A percentile compares a stretch with the other conserved stretches of the same genome.
phyloP scores from a whole-genome alignment of 352 stramenopile species.

The Phytophthora macrochlamydospora region DNA sequence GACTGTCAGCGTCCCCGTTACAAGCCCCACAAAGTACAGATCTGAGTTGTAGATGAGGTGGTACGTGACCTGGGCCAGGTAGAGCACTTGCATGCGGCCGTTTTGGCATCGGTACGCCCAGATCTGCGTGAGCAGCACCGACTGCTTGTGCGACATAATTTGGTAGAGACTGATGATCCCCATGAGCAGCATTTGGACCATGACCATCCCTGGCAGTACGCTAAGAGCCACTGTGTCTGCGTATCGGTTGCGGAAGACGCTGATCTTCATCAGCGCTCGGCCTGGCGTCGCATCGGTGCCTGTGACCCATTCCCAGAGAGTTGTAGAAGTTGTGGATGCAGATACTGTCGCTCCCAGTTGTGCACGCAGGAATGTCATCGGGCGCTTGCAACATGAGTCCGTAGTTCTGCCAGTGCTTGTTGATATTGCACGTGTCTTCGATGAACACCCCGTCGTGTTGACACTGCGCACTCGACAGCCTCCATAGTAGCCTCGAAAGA shows the following conservation, averaged over 20 bases:
- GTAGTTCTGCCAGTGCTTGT: constrained; percentile 25
- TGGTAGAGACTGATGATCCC: constrained; percentile 29
- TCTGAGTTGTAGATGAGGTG: constrained; percentile 24
- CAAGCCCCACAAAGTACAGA: constrained; percentile 27
- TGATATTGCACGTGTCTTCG: constrained; percentile 19
- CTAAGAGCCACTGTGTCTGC: constrained; percentile 14
- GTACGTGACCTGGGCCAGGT: constrained; percentile 23
- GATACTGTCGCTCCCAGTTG: constrained; percentile 15
- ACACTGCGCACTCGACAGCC: constrained; percentile 21
- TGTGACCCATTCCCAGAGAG: constrained; percentile 35
- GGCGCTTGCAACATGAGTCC: constrained; percentile 29
- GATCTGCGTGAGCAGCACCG: constrained; percentile 20
- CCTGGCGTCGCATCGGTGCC: background rate
- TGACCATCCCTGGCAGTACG: constrained; percentile 17
- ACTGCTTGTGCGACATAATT: constrained; percentile 31
- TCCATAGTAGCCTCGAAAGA: constrained; percentile 31
- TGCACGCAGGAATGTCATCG: constrained; percentile 23
- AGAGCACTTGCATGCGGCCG: constrained; percentile 26
- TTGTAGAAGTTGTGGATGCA: constrained; percentile 38
- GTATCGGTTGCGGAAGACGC: constrained; percentile 18
- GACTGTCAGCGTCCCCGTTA: constrained; percentile 24
- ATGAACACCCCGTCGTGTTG: constrained; percentile 26
- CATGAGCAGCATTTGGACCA: constrained; percentile 28
- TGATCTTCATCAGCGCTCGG: constrained; percentile 13
- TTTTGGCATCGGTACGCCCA: constrained; percentile 31